Conservation (phyloP, 2,329 filamentous ascomycete genomes). For the Elsinoe batatas region DNA sequence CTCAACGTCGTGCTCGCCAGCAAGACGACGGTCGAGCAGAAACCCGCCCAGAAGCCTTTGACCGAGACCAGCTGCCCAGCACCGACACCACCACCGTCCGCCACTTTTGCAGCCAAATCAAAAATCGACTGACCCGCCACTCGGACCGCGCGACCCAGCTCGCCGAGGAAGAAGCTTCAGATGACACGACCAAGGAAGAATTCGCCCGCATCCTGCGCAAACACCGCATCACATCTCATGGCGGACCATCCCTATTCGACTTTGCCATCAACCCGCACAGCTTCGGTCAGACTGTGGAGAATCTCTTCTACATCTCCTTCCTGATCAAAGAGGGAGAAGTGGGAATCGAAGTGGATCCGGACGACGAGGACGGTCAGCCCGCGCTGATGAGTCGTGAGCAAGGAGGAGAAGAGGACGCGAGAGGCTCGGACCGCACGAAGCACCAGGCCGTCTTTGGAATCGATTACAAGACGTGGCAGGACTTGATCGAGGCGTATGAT, state of each 20-base stretch:
- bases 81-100: slow-evolving; percentile 73
- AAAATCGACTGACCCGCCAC: slow-evolving; percentile 45
- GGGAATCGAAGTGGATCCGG: slow-evolving; percentile 63
- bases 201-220: slow-evolving; percentile 49
- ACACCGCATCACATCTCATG: slow-evolving; percentile 55
- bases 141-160: slow-evolving; percentile 28
- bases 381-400: slow-evolving; percentile 39
- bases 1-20: slow-evolving; percentile 61
- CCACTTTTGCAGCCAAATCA: slow-evolving; percentile 65
- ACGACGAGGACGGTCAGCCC: slow-evolving; percentile 53
- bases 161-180: slow-evolving; percentile 23
- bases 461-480: slow-evolving; percentile 74
- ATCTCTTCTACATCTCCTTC: slow-evolving; percentile 94
- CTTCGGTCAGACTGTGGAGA: slow-evolving; percentile 92
- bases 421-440: slow-evolving; percentile 15
- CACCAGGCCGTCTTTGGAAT: slow-evolving; percentile 84
- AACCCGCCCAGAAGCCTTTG: slow-evolving; percentile 64
- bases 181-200: slow-evolving; percentile 29
- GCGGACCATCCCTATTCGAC: slow-evolving; percentile 68
- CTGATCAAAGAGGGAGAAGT: slow-evolving; percentile 78
- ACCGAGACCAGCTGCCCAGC: slow-evolving; percentile 61
- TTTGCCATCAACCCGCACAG: slow-evolving; percentile 85
- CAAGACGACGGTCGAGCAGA: slow-evolving; percentile 60
- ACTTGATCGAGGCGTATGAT: slow-evolving; percentile 64
- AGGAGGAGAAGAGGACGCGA: neutral